These are phyloP conservation scores for Cercospora janseana DNA, from an alignment of 2,329 filamentous ascomycete genomes.

Conservation along the genomic window DNA sequence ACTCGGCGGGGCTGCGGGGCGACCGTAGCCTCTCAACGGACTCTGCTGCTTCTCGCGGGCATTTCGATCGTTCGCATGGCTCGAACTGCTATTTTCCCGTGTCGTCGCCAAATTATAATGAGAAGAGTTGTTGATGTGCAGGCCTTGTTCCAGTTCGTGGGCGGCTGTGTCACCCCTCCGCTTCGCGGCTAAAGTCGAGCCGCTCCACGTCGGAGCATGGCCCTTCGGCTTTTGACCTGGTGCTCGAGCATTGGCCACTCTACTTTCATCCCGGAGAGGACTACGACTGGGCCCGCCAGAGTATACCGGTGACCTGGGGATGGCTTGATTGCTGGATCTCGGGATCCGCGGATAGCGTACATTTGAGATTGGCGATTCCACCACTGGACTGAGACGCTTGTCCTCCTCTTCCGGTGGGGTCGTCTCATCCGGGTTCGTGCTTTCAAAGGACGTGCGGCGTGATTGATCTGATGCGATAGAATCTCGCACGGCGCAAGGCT, in stretches of 20 bases:
- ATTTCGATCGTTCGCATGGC: neutral
- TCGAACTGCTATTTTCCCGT: conserved; percentile 10
- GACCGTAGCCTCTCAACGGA: conserved; percentile 35
- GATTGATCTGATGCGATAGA: conserved; percentile 31
- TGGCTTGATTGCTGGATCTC: conserved; percentile 47
- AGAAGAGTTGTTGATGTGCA: conserved; percentile 34
- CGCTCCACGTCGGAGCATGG: conserved; percentile 23
- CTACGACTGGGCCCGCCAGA: neutral
- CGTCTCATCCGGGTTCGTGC: conserved; percentile 45
- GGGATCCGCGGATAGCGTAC: conserved; percentile 51
- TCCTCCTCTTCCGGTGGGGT: conserved; percentile 48
- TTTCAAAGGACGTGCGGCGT: conserved; percentile 49
- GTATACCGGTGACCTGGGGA: conserved; percentile 39
- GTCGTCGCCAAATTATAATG: conserved; percentile 13
- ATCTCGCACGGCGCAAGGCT: conserved; percentile 26
- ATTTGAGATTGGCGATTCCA: conserved; percentile 45
- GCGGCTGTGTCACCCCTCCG: conserved; percentile 39
- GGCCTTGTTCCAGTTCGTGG: conserved; percentile 38
- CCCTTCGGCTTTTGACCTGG: conserved; percentile 13
- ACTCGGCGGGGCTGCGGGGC: conserved; percentile 17
- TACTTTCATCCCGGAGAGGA: neutral
- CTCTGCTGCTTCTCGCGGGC: conserved; percentile 23
- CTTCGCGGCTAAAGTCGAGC: conserved; percentile 40
- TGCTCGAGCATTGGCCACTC: conserved; percentile 16
- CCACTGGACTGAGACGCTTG: conserved; percentile 44